Evolutionary conservation across 2,329 filamentous ascomycete species (phyloP).

Genomic region (Pseudogymnoascus sp.): DNA sequence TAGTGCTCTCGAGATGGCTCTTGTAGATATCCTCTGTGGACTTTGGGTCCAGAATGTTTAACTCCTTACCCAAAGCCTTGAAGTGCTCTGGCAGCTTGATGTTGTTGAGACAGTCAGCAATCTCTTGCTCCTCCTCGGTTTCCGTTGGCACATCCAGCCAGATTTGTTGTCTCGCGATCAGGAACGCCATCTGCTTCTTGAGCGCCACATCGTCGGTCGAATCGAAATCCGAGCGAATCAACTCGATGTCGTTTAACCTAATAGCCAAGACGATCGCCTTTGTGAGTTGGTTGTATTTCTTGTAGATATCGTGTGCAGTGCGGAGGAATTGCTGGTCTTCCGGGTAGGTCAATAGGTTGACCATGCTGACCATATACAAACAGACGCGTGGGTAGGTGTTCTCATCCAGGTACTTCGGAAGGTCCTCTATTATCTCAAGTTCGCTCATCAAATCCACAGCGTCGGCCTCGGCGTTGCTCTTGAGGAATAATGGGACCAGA

Average conservation of each 20-base stretch:
- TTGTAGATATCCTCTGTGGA: slow-evolving; percentile 99
- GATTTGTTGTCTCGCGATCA: slow-evolving; percentile 87
- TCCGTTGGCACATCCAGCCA: slow-evolving; percentile 62
- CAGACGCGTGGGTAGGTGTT: slow-evolving; percentile 91
- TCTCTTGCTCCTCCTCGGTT: slow-evolving; percentile 62
- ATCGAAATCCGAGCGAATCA: slow-evolving; percentile 78
- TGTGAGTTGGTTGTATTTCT: slow-evolving; percentile 83
- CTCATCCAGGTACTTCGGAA: slow-evolving; percentile 83
- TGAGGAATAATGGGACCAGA: slow-evolving; percentile 88
- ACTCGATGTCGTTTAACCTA: slow-evolving; percentile 75
- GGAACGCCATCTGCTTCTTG: slow-evolving; percentile 89
- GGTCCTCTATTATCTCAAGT: slow-evolving; percentile 90
- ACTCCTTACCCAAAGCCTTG: slow-evolving; percentile 86
- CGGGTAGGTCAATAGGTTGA: slow-evolving; percentile 92
- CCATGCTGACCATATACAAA: slow-evolving; percentile 98
- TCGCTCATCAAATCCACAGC: slow-evolving; percentile 96
- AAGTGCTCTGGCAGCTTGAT: slow-evolving; percentile 84
- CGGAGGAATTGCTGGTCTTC: slow-evolving; percentile 94
- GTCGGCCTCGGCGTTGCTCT: slow-evolving; percentile 96
- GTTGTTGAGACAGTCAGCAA: slow-evolving; percentile 81
- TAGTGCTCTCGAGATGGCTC: slow-evolving; percentile 91
- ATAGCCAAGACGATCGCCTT: slow-evolving; percentile 94
- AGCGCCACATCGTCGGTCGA: slow-evolving; percentile 73
- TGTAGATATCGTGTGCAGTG: slow-evolving; percentile 90
- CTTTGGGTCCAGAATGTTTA: slow-evolving; percentile 95